phyloP scores from a whole-genome alignment of 2,329 filamentous ascomycete genomes.

The Pseudogymnoascus sp. region DNA sequence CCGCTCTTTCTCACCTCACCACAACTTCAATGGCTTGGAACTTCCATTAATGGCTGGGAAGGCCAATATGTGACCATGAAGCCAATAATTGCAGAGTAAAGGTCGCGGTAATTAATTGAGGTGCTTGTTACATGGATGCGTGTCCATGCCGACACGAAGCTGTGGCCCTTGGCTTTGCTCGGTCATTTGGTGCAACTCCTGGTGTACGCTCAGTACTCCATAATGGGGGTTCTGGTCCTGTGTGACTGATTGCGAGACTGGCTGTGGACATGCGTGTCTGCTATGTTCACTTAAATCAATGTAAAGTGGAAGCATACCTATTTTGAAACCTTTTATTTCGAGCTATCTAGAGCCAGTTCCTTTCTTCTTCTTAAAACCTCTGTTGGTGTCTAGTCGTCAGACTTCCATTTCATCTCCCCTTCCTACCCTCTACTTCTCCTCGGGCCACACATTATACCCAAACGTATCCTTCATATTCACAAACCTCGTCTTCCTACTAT shows the following conservation, averaged over 20 bases:
- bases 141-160: background rate
- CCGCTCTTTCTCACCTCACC: background rate
- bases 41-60: background rate
- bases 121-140: background rate
- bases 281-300: background rate
- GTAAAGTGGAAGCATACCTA: background rate
- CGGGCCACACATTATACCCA: conserved; percentile 62
- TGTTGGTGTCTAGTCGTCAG: background rate
- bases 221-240: background rate
- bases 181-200: background rate
- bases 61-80: background rate
- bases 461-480: conserved; percentile 80
- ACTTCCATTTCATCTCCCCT: background rate
- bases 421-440: conserved; percentile 36
- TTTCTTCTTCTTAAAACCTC: background rate
- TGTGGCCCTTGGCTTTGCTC: background rate
- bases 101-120: background rate
- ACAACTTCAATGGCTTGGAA: no score
- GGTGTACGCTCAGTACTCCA: background rate
- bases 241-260: background rate
- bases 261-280: background rate
- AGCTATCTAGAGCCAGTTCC: background rate
- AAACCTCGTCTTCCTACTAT: conserved; percentile 59
- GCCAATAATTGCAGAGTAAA: background rate
- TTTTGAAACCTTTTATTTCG: background rate